Percentiles rank a stretch among this genome's conserved stretches.
phyloP scores from a whole-genome alignment of 768 basidiomycete genomes.

The Lactarius tabidus region DNA sequence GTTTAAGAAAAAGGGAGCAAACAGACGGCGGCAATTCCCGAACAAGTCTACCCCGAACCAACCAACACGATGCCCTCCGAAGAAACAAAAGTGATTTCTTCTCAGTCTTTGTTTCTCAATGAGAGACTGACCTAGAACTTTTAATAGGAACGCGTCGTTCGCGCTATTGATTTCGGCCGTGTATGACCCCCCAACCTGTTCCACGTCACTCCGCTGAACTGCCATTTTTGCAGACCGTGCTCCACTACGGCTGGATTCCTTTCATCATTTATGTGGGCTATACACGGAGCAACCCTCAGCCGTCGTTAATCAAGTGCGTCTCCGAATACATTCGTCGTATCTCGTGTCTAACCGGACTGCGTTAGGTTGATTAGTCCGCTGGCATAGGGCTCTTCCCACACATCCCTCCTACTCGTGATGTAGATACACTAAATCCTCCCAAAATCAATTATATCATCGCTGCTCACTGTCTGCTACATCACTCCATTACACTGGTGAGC shows the following conservation, averaged over 20 bases:
- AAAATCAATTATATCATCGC: conserved; percentile 16
- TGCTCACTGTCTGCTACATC: not conserved
- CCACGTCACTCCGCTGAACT: conserved; percentile 7
- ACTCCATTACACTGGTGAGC: conserved; percentile 5
- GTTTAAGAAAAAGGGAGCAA: not conserved
- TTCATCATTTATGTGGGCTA: conserved; percentile 95
- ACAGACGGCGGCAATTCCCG: conserved; percentile 25
- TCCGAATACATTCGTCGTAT: conserved; percentile 24
- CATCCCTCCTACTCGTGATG: conserved; percentile 19
- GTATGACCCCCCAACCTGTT: conserved; percentile 44
- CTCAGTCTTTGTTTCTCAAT: not conserved
- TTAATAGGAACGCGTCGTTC: conserved; percentile 73
- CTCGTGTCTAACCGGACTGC: conserved; percentile 10
- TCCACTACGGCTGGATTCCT: conserved; percentile 97
- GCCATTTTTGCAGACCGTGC: conserved; percentile 57
- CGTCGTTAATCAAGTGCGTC: conserved; percentile 88
- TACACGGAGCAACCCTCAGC: conserved; percentile 88
- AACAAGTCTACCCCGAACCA: conserved; percentile 31
- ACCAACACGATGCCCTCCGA: conserved; percentile 70
- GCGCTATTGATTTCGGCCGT: conserved; percentile 74
- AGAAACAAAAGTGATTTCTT: conserved; percentile 72
- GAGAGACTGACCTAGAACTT: not conserved
- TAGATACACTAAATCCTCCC: conserved; percentile 21
- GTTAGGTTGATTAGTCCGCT: conserved; percentile 88
- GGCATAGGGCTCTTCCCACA: conserved; percentile 50